Evolutionary conservation across 352 stramenopile species (phyloP), one percentile per base, ranked within the genome.

Genomic region (Globisporangium splendens): DNA sequence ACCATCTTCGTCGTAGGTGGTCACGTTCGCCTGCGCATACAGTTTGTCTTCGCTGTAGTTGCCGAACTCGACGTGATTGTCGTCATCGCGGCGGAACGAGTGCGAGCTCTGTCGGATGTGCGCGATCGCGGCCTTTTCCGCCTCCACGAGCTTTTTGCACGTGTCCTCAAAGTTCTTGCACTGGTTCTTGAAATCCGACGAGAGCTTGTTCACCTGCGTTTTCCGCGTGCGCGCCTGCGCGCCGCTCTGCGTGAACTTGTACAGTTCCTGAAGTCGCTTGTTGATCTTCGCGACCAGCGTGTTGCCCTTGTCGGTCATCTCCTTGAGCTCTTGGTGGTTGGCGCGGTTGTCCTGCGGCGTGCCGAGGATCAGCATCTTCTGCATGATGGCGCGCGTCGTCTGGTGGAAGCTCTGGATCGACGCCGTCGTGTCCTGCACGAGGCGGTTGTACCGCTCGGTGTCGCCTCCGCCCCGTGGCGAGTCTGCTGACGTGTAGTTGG

Each of bases 41-140:
- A 89, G 68, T 62, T 89, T 76, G 61, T 87, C 76, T 62, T 89
- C 79, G 51, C 73, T 85, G 62, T 86, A 86, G 47, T 79, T 77
- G 56, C 70, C 67, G 42, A 86, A 72, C 10, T 61, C 63, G 46
- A 85, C 70, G n/a, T 49, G 56, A 35, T 70, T 78, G 46, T 71
- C 43, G 21, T 84, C 72, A 39, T 80, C 70, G 24, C 69, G 74
- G 42, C 70, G 68, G 54, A 84, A 84, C 46, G 70, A 76, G 8
- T 73, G 59, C 21, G 75, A 84, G 15, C 70, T 80, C 51, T 72
- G 68, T 13, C 77, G 77, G 28, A 88, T 74, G 50, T 80, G 66
- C 46, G 63, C 73, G 18, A 88, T 73, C 2, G 75, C 73, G 3
- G 72, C 64, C 11, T 76, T 65, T 55, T 86, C 77, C 1, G 69